These are phyloP conservation scores for Sphagnum tenellum DNA, from an alignment of 225 moss, liverwort and hornwort species.

Conservation along the genomic window DNA sequence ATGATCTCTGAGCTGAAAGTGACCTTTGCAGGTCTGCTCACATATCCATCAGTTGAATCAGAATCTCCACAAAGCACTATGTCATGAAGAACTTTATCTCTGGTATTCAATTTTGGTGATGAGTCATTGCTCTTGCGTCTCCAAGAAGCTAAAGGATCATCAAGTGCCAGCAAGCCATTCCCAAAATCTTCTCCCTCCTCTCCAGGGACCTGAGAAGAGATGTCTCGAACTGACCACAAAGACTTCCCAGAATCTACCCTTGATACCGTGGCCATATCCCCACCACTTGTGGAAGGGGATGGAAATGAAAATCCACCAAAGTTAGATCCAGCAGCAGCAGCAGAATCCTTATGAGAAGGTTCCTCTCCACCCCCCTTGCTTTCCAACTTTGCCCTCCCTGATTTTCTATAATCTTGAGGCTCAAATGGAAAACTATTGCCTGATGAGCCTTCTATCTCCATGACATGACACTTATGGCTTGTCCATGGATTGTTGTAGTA, in stretches of 20 bases:
- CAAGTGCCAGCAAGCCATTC: slow-evolving; percentile 71
- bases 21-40: slow-evolving; percentile 52
- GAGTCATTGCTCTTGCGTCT: slow-evolving; percentile 99
- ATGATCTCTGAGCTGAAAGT: neutral
- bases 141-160: slow-evolving; percentile 93
- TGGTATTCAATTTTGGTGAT: slow-evolving; percentile 86
- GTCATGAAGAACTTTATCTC: slow-evolving; percentile 47
- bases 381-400: slow-evolving; percentile 28
- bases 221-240: slow-evolving; percentile 86
- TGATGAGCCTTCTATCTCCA: slow-evolving; percentile 57
- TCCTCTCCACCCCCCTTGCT: slow-evolving; percentile 49
- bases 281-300: slow-evolving; percentile 85
- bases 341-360: slow-evolving; percentile 53
- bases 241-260: slow-evolving; percentile 96
- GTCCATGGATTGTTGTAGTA: slow-evolving; percentile 90
- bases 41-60: slow-evolving; percentile 84
- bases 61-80: slow-evolving; percentile 60
- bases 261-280: slow-evolving; percentile 76
- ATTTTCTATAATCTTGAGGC: slow-evolving; percentile 36
- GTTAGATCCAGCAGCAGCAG: slow-evolving; percentile 33
- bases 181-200: slow-evolving; percentile 72
- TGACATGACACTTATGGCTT: slow-evolving; percentile 70
- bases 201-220: slow-evolving; percentile 58
- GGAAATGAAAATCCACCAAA: slow-evolving; percentile 97
- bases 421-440: slow-evolving; percentile 25